Conservation (phyloP, 192 early-diverging fungal species). For the Umbelopsis isabellina region DNA sequence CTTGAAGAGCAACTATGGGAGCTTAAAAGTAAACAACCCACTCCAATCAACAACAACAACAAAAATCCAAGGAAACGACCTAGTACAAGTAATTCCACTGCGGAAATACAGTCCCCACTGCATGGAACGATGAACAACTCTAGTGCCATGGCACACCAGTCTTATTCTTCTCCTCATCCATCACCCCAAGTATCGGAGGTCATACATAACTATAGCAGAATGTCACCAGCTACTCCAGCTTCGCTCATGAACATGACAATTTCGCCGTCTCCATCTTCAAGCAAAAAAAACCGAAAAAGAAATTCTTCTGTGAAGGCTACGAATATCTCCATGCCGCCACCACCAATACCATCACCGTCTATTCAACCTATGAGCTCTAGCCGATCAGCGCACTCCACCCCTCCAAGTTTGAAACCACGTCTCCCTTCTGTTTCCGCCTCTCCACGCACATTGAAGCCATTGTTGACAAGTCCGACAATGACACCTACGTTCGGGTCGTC, state of each 20-base stretch:
- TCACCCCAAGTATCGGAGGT: background rate
- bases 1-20: constrained; percentile 28
- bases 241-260: constrained; percentile 59
- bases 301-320: background rate
- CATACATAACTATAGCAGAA: background rate
- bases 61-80: constrained; percentile 10
- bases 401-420: constrained; percentile 12
- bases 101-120: background rate
- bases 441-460: constrained; percentile 36
- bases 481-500: constrained; percentile 40
- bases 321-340: background rate
- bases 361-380: background rate
- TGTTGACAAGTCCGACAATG: constrained; percentile 50
- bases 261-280: constrained; percentile 25
- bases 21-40: constrained; percentile 6
- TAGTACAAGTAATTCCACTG: background rate
- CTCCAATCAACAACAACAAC: background rate
- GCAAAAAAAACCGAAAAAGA: constrained; percentile 12
- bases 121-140: background rate
- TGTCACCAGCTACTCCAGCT: constrained; percentile 59
- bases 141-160: background rate
- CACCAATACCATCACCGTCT: constrained; percentile 15
- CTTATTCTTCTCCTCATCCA: background rate
- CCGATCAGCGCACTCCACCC: background rate
- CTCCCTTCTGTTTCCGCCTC: constrained; percentile 14